These are phyloP conservation scores for Lactuca saligna DNA, from an alignment of 129 eudicot species.

Conservation along the genomic window DNA sequence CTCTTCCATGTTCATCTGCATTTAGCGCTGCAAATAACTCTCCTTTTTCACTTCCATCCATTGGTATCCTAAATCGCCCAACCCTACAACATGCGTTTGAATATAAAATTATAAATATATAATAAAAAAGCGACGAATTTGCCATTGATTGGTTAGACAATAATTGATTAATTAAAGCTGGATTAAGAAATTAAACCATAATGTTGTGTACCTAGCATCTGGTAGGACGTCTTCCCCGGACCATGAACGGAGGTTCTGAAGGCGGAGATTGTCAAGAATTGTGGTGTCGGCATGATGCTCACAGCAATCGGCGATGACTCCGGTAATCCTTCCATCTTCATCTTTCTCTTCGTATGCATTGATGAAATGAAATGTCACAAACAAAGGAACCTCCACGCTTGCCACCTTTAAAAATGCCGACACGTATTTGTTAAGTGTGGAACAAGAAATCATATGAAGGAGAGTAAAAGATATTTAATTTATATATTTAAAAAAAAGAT, in stretches of 20 bases:
- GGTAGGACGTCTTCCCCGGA: constrained; percentile 78
- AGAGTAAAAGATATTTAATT: background rate
- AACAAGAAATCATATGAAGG: background rate
- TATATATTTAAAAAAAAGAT: no score
- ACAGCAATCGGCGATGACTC: constrained; percentile 88
- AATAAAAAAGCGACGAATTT: no score
- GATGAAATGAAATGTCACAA: constrained; percentile 88
- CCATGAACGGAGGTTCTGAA: constrained; percentile 67
- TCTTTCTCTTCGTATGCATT: constrained; percentile 96
- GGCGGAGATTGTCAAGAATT: constrained; percentile 83
- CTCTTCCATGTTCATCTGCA: constrained; percentile 92
- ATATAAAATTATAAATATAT: no score
- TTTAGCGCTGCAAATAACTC: constrained; percentile 76
- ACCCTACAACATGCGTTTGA: constrained; percentile 43
- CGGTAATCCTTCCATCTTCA: constrained; percentile 75
- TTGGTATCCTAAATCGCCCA: constrained; percentile 81
- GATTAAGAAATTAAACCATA: background rate
- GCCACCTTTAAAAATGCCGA: constrained; percentile 54
- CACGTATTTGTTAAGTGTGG: background rate
- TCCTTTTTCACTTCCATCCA: constrained; percentile 86
- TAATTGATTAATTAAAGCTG: no score
- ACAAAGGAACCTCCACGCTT: constrained; percentile 93
- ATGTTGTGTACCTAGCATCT: constrained; percentile 64
- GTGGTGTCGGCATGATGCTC: constrained; percentile 86
- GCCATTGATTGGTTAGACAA: no score